A percentile compares a stretch with the other conserved stretches of the same genome.
Conservation (phyloP, 108 stramenopile species). For the Conticribra weissflogii region DNA sequence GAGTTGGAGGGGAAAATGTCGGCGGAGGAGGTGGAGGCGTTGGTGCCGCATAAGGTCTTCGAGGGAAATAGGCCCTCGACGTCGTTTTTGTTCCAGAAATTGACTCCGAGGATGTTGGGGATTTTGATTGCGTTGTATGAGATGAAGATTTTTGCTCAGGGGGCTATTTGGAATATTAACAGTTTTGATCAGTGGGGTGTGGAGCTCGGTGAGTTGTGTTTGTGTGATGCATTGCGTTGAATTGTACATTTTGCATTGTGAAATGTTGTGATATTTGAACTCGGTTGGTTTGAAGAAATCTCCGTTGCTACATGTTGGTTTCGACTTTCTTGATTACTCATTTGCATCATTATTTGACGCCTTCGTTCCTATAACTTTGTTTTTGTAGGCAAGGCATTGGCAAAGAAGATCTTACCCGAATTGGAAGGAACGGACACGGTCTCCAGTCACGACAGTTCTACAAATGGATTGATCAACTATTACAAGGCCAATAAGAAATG, state of each 20-base stretch:
- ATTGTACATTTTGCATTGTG: no score
- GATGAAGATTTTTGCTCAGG: constrained; percentile 82
- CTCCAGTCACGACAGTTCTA: constrained; percentile 77
- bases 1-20: constrained; percentile 60
- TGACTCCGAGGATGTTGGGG: constrained; percentile 75
- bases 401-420: constrained; percentile 86
- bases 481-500: constrained; percentile 77
- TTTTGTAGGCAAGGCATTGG: no score
- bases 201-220: constrained; percentile 98
- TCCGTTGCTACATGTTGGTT: no score
- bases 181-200: constrained; percentile 93
- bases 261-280: no score
- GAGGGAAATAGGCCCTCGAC: constrained; percentile 83
- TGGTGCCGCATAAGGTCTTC: constrained; percentile 77
- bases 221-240: no score
- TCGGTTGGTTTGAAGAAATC: no score
- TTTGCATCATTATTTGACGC: no score
- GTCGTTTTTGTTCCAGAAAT: constrained; percentile 70
- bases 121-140: constrained; percentile 85
- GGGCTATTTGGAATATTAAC: constrained; percentile 77
- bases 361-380: no score
- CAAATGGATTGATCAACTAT: constrained; percentile 86
- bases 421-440: constrained; percentile 51
- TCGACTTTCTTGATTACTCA: no score
- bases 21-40: constrained; percentile 44